Percentiles rank a stretch among this genome's conserved stretches.
Conservation (phyloP, 371 early-diverging fungal genomes). For the Basidiobolus heterosporus region DNA sequence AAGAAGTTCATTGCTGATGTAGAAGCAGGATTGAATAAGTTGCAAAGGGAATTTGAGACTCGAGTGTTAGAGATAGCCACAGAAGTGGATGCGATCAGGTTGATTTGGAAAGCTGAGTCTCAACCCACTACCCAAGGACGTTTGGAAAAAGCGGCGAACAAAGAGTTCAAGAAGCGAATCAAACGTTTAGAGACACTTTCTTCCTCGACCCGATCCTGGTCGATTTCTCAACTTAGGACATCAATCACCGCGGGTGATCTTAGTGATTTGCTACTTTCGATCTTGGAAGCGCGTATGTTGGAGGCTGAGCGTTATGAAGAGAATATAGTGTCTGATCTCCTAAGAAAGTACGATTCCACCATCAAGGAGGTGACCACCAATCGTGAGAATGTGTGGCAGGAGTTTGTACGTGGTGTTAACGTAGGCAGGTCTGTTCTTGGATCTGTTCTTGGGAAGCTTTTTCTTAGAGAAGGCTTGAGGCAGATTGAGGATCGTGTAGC, state of each 20-base stretch:
- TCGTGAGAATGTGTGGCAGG: constrained; percentile 7
- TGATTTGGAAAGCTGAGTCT: constrained; percentile 16
- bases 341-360: too few relatives aligned
- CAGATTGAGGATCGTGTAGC: constrained; percentile 50
- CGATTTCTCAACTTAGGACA: background rate
- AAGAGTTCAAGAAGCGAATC: constrained; percentile 42
- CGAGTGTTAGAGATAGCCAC: constrained; percentile 23
- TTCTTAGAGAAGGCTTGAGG: constrained; percentile 52
- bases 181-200: constrained; percentile 30
- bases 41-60: constrained; percentile 14
- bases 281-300: too few relatives aligned
- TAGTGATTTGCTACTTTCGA: too few relatives aligned
- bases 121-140: constrained; percentile 13
- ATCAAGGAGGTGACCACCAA: too few relatives aligned
- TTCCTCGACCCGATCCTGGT: background rate
- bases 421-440: constrained; percentile 49
- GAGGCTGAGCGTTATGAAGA: too few relatives aligned
- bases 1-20: constrained; percentile 1
- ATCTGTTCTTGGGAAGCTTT: constrained; percentile 44
- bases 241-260: too few relatives aligned
- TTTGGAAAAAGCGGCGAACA: constrained; percentile 38
- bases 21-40: constrained; percentile 13
- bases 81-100: constrained; percentile 23
- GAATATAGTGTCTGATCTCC: too few relatives aligned
- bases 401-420: constrained; percentile 46